phyloP scores from a whole-genome alignment of 495 filamentous ascomycete genomes.

The Parachaetomium inaequale region DNA sequence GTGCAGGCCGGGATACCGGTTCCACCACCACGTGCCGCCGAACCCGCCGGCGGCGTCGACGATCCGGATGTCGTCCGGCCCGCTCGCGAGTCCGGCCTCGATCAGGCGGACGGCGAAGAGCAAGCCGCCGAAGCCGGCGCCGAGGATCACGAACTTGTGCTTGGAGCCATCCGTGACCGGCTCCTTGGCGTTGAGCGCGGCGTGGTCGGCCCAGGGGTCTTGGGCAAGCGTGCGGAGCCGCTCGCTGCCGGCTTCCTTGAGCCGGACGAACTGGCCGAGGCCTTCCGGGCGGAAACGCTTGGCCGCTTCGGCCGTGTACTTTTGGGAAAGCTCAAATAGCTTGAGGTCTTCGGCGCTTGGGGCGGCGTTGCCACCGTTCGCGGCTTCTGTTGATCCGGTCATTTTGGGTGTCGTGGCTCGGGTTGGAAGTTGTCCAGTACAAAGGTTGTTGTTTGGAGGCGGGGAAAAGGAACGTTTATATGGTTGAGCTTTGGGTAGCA shows the following conservation, averaged over 20 bases:
- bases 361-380: not conserved
- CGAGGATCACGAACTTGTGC: conserved; percentile 48
- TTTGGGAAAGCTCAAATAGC: conserved; percentile 33
- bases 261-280: conserved; percentile 39
- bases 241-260: conserved; percentile 29
- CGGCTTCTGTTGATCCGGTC: not conserved
- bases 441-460: not conserved
- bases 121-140: conserved; percentile 52
- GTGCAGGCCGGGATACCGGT: conserved; percentile 50
- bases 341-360: conserved; percentile 25
- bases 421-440: not conserved
- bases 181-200: conserved; percentile 34
- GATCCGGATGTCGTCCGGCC: conserved; percentile 45
- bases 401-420: not conserved
- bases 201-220: conserved; percentile 48
- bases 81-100: conserved; percentile 41
- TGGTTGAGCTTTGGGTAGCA: not conserved
- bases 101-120: conserved; percentile 49
- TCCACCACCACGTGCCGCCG: conserved; percentile 58
- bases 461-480: not conserved
- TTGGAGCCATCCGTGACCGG: conserved; percentile 28
- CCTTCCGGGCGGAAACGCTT: conserved; percentile 48
- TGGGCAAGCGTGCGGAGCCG: conserved; percentile 36
- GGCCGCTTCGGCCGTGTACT: conserved; percentile 45
- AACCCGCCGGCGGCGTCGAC: conserved; percentile 49